Evolutionary conservation across 1,284 basidiomycete species (phyloP), one percentile per base, ranked within the genome.

Genomic region (Cryptococcus maquisensis): DNA sequence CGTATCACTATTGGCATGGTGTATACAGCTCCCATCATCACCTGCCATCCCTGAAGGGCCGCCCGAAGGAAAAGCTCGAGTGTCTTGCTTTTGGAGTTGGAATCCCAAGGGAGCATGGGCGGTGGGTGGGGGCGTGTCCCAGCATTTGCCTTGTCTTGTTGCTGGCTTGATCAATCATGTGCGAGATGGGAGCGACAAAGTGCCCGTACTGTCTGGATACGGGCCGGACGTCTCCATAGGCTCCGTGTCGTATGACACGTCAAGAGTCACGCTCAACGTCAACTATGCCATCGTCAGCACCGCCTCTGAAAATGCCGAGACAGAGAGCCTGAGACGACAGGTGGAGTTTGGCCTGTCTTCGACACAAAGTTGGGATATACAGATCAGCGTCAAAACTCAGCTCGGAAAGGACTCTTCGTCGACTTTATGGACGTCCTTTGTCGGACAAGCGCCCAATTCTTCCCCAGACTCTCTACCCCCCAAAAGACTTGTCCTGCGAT

Each of bases 21-120:
- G 90, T 69, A 84, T 97, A 20, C 92, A 97, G 64, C 65, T 82
- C 39, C 80, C 80, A 45, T 70, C 68, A 24, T 28, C 69, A 41
- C 55, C 55, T 60, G 69, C 77, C 63, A 67, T 80, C 60, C 73
- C 77, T 55, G 71, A 57, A 60, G 47, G 51, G 18, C 58, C 65
- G 12, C 57, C 70, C 4, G 69, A 73, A 57, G 69, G 69, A 6
- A 76, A 79, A 56, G 75, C 92, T 23, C 84, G 88, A 21, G 83
- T 96, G 55, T 93, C 90, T 1, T 90, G 88, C 66, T 95, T 95
- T 72, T 97, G 91, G 90, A 89, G 93, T 65, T 95, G 97, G 78
- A 88, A 96, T 74, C 83, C 97, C n/a, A 86, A 87, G 59, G 84
- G 90, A 0, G 77, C 90, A 13, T 95, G 90, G 90, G 87, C 84